Evolutionary conservation across 495 filamentous ascomycete genomes (phyloP), one percentile per base, ranked within the genome.

Genomic region (Aspergillus bridgeri): DNA sequence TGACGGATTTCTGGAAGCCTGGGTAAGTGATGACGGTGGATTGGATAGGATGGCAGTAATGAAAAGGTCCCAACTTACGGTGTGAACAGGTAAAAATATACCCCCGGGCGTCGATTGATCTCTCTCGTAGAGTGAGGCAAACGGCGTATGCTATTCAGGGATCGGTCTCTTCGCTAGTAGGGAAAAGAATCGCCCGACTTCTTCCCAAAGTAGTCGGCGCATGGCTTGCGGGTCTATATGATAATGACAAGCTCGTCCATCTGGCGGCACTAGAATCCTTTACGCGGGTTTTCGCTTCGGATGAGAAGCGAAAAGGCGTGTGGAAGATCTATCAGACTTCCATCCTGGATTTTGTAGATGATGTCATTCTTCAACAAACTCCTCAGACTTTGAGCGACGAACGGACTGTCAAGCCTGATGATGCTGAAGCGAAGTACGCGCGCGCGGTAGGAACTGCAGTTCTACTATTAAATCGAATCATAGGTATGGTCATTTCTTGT

Each of bases 171-270:
- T 80, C 77, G 18, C 81, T 87, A 8, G 84, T 83, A 22, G 88
- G 90, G 19, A 96, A 92, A 73, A 82, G 90, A 52, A 85, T 95
- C 62, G 90, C 86, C 38, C 89, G 83, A 61, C 78, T 87, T 64
- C 77, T 98, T 59, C 83, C 90, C 3, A 81, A 82, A 24, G 78
- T 95, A 27, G 85, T 91, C 20, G 91, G 89, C 7, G 79, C 90
- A 11, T 99, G 95, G 95, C 79, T 96, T 23, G 87, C 87, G 24
- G 93, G 95, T 13, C 79, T 86, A 2, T 93, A 91, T 65, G 95
- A 99, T 66, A 87, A 80, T 57, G 94, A 99, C 67, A 83, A 83
- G 51, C 76, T 77, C 15, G 89, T 89, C 1, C 79, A 86, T 24
- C 85, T 83, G 29, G 82, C 89, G 3, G 89, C 92, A n/a, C 75